Conservation (phyloP, 257 asterid genomes). For the Linaria vulgaris region DNA sequence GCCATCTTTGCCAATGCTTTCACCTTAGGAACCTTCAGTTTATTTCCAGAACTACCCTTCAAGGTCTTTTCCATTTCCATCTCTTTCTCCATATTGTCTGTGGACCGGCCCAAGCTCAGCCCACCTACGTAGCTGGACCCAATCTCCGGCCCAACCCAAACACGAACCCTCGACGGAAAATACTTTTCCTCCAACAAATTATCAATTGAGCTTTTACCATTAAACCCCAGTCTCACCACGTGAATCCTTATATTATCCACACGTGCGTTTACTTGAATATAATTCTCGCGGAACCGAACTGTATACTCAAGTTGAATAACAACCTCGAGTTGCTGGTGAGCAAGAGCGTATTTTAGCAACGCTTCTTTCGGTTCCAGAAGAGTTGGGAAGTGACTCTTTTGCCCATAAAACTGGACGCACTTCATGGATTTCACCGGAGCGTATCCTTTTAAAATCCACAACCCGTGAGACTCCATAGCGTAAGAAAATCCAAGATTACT, state of each 20-base stretch:
- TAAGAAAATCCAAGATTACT: constrained; percentile 57
- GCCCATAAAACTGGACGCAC: constrained; percentile 28
- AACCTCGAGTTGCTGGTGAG: constrained; percentile 91
- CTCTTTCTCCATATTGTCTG: constrained; percentile 59
- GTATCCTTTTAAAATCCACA: constrained; percentile 77
- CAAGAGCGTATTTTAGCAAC: constrained; percentile 64
- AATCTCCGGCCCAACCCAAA: constrained; percentile 87
- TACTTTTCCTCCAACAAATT: constrained; percentile 53
- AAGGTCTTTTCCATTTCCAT: constrained; percentile 54
- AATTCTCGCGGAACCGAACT: constrained; percentile 51
- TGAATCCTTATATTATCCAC: constrained; percentile 73
- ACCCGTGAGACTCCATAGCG: constrained; percentile 71
- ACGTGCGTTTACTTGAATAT: constrained; percentile 61
- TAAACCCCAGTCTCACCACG: constrained; percentile 67
- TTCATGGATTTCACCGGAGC: constrained; percentile 69
- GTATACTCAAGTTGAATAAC: constrained; percentile 78
- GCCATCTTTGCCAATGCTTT: constrained; percentile 56
- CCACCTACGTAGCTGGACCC: constrained; percentile 79
- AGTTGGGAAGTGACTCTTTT: constrained; percentile 35
- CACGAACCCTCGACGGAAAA: constrained; percentile 71
- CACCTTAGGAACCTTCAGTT: constrained; percentile 42
- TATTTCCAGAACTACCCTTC: constrained; percentile 61
- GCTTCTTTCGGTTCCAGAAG: constrained; percentile 51
- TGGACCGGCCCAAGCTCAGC: constrained; percentile 73
- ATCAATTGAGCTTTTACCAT: constrained; percentile 36